These are phyloP conservation scores for Trichosporon asahii DNA, from an alignment of 1,284 basidiomycete genomes.

Conservation along the genomic window DNA sequence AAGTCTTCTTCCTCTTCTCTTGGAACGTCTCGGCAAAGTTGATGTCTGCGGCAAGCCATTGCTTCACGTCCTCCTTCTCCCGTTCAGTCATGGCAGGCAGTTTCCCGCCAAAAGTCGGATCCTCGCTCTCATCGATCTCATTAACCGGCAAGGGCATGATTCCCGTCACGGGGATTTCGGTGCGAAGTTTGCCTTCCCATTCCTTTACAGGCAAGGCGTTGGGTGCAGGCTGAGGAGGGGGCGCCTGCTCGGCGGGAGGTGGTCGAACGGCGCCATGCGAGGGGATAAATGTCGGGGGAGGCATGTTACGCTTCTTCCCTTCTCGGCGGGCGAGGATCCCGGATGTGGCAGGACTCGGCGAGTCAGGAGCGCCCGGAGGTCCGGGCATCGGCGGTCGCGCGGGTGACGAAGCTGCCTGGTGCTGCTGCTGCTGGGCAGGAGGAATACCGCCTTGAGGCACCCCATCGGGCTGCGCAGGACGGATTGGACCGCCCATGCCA, in stretches of 20 bases:
- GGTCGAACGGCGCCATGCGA: slow-evolving; percentile 15
- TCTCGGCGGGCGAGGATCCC: slow-evolving; percentile 18
- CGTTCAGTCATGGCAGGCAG: slow-evolving; percentile 59
- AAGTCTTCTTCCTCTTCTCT: slow-evolving; percentile 39
- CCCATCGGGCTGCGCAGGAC: slow-evolving; percentile 3
- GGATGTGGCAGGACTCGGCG: slow-evolving; percentile 9
- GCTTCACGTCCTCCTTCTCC: slow-evolving; percentile 56
- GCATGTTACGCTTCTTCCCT: slow-evolving; percentile 29
- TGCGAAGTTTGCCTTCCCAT: slow-evolving; percentile 51
- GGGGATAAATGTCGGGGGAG: slow-evolving; percentile 44
- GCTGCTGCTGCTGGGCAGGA: not conserved
- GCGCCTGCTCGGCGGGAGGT: slow-evolving; percentile 18
- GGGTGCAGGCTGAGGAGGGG: not conserved
- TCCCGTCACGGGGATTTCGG: slow-evolving; percentile 63
- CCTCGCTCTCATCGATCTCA: slow-evolving; percentile 52
- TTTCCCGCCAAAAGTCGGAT: slow-evolving; percentile 51
- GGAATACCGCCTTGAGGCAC: slow-evolving; percentile 13
- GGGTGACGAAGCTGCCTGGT: not conserved
- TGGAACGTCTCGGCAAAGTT: slow-evolving; percentile 51
- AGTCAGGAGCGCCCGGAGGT: not conserved
- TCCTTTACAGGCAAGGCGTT: slow-evolving; percentile 41
- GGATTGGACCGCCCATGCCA: not conserved
- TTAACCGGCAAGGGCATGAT: slow-evolving; percentile 63
- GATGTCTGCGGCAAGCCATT: slow-evolving; percentile 58
- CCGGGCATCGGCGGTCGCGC: slow-evolving; percentile 16